phyloP scores from a whole-genome alignment of 768 basidiomycete genomes.

The Boletus edulis region DNA sequence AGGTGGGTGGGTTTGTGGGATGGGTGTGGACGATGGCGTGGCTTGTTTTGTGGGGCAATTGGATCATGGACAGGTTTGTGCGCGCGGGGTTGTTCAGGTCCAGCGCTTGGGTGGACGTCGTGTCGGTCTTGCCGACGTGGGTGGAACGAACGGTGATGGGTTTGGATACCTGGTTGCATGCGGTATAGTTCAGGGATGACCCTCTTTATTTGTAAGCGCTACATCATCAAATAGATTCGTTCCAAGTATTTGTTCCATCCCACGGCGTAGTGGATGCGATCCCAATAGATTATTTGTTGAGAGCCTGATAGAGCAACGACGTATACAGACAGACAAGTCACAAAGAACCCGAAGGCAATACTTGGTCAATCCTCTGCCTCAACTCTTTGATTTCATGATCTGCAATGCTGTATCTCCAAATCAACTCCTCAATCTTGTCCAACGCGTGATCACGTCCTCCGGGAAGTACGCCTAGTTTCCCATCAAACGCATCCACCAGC shows the following conservation, averaged over 20 bases:
- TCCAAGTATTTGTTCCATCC: no score
- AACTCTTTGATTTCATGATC: conserved; percentile 3
- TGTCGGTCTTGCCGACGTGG: background rate
- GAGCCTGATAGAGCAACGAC: no score
- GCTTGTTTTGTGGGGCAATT: background rate
- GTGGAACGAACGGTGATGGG: background rate
- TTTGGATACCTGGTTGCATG: background rate
- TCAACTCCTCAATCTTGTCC: conserved; percentile 7
- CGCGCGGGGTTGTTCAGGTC: background rate
- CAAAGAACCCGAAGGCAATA: background rate
- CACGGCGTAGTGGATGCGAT: no score
- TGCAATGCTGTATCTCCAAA: conserved; percentile 10
- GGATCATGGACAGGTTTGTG: background rate
- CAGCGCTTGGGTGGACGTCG: background rate
- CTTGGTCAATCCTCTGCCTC: background rate
- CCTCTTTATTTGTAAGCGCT: no score
- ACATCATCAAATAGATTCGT: no score
- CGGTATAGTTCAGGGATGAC: background rate
- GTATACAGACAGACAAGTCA: no score
- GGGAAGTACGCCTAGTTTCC: background rate
- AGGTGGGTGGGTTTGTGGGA: background rate
- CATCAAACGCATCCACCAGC: background rate
- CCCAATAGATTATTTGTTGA: no score
- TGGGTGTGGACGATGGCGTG: background rate
- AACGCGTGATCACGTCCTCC: conserved; percentile 3